Evolutionary conservation across 2,329 filamentous ascomycete genomes (phyloP), one percentile per base, ranked within the genome.

Genomic region (Microthyrium microscopicum): DNA sequence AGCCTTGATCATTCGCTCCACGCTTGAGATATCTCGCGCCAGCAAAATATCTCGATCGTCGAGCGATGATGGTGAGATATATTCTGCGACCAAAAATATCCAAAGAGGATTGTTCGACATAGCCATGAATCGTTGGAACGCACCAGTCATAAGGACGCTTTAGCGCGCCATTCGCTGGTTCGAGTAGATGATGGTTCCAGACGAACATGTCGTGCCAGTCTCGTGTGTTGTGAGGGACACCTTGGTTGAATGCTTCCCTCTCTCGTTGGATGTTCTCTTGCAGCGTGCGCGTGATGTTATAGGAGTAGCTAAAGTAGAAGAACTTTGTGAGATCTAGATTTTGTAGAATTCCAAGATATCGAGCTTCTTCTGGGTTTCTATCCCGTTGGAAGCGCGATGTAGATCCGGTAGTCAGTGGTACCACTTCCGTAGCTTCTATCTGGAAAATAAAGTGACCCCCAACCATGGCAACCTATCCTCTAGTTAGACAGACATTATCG

Each of bases 261-360:
- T 94, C 84, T 20, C 73, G 68, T 15, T 75, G 76, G 39, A 98
- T 84, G 47, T 98, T 98, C 48, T 87, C 74, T 52, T 98, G 89
- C 29, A 98, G 61, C 1, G 84, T 92, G 34, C 76, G 72, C 1
- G 89, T 98, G 43, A 95, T 79, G 50, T 98, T 83, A 57, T 98
- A 98, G 0, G 87, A 91, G 52, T 94, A 94, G 58, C 87, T 94
- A 60, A 94, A 98, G 56, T 98, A 98, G 53, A 98, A 98, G 0
- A 81, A 91, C 36, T 79, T 70, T 1, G 79, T 84, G 39, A 98
- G 60, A 52, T 98, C 89, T 20, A 98, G 65, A 44, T 92, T 92
- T 51, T 81, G 84, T 28, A 98, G 64, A 33, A 94, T 95, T 18
- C 72, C 69, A 21, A 95, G 65, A 47, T 92, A 95, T 19, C 87